These are phyloP conservation scores for Ceratocystis colombiana DNA, from an alignment of 2,329 filamentous ascomycete species.

Conservation along the genomic window DNA sequence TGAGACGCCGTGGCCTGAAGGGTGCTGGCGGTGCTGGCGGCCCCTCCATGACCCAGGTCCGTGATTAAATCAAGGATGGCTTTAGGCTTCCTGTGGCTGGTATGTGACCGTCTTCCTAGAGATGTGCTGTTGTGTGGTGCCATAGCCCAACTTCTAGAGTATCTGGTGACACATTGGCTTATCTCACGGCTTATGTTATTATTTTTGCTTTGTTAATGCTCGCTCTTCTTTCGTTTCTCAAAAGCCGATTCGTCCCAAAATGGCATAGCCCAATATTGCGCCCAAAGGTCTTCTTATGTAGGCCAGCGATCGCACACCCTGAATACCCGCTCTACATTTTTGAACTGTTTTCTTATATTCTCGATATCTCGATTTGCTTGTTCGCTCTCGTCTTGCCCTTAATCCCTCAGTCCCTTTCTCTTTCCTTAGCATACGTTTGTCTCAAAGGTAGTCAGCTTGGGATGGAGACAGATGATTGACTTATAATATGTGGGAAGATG, in stretches of 20 bases:
- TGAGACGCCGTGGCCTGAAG: slow-evolving; percentile 40
- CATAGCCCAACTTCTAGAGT: not conserved
- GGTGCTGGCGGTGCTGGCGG: slow-evolving; percentile 38
- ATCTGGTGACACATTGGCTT: too few species aligned
- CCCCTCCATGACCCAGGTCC: slow-evolving; percentile 49
- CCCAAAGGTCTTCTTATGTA: too few species aligned
- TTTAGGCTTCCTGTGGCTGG: not conserved
- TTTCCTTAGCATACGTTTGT: not conserved
- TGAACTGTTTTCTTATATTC: not conserved
- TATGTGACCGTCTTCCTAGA: not conserved
- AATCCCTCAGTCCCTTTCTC: not conserved
- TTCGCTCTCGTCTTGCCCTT: not conserved
- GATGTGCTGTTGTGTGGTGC: slow-evolving; percentile 8
- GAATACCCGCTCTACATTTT: not conserved
- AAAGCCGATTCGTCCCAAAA: not conserved
- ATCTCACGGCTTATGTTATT: not conserved
- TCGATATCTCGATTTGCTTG: not conserved
- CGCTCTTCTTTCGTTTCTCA: not conserved
- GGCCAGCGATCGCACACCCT: not conserved
- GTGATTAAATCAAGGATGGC: slow-evolving; percentile 34
- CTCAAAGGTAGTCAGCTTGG: not conserved
- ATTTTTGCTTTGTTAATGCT: not conserved
- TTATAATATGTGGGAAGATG: not conserved
- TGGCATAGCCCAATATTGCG: not conserved
- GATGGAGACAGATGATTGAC: not conserved